Percentiles rank a stretch among this genome's conserved stretches.
Conservation (phyloP, 2,329 filamentous ascomycete species). For the Pestalotiopsis sp. region DNA sequence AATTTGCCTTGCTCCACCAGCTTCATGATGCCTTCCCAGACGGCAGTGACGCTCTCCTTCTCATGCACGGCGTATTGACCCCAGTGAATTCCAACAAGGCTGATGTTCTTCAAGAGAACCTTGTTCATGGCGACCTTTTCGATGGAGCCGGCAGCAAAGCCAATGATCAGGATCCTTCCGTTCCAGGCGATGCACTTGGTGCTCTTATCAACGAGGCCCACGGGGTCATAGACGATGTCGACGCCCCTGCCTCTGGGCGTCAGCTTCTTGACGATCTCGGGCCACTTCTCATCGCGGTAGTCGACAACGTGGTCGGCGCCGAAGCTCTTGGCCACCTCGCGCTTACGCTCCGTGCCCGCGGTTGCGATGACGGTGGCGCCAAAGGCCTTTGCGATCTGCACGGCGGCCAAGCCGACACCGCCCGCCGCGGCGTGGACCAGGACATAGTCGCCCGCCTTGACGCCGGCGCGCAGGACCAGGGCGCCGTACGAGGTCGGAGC, state of each 20-base stretch:
- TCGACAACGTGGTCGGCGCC: constrained; percentile 84
- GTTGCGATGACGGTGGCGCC: constrained; percentile 94
- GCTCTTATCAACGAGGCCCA: constrained; percentile 82
- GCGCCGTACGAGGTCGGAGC: constrained; percentile 87
- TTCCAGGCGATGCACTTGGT: constrained; percentile 96
- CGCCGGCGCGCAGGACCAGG: constrained; percentile 72
- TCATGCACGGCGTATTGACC: constrained; percentile 78
- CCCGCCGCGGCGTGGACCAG: constrained; percentile 91
- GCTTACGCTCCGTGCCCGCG: constrained; percentile 77
- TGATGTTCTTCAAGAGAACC: constrained; percentile 91
- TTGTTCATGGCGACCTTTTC: constrained; percentile 93
- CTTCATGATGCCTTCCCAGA: constrained; percentile 82
- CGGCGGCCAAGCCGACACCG: constrained; percentile 86
- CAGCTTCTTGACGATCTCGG: constrained; percentile 71
- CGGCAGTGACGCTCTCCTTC: constrained; percentile 64
- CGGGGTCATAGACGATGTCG: constrained; percentile 93
- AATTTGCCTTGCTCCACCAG: constrained; percentile 79
- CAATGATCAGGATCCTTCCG: constrained; percentile 81
- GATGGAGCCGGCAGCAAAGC: constrained; percentile 83
- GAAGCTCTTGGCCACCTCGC: constrained; percentile 74
- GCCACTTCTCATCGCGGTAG: constrained; percentile 67
- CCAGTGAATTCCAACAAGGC: constrained; percentile 88
- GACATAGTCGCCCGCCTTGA: constrained; percentile 81
- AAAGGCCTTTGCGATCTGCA: constrained; percentile 90
- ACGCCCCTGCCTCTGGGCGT: constrained; percentile 73